Percentiles rank a stretch among this genome's conserved stretches.
Conservation (phyloP, 73 alveolate genomes). For the Paramecium pentaurelia region DNA sequence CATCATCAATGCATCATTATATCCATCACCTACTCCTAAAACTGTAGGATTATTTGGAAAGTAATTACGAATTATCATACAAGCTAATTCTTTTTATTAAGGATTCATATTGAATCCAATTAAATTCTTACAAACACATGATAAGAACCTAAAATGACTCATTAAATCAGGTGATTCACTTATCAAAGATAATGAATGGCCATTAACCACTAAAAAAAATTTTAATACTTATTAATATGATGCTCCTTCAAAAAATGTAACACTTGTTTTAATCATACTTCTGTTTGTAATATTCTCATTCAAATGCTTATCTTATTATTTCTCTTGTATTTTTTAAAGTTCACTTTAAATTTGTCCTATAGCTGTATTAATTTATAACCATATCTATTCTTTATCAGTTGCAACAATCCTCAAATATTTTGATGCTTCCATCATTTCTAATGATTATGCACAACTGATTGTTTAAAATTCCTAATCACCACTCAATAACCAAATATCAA, state of each 20-base stretch:
- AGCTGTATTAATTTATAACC: constrained; percentile 19
- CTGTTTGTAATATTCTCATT: background rate
- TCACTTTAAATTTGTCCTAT: background rate
- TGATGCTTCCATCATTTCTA: background rate
- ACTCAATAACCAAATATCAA: constrained; percentile 45
- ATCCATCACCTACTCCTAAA: constrained; percentile 59
- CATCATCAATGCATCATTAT: constrained; percentile 63
- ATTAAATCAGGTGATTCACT: background rate
- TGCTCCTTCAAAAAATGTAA: constrained; percentile 1
- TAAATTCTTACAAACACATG: constrained; percentile 41
- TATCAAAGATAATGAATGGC: constrained; percentile 8
- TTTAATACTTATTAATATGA: background rate
- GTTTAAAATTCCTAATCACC: constrained; percentile 31
- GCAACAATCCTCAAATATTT: background rate
- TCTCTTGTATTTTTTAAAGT: background rate
- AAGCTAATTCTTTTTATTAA: constrained; percentile 33
- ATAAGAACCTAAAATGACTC: constrained; percentile 43
- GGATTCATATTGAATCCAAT: constrained; percentile 61
- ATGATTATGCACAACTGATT: constrained; percentile 29
- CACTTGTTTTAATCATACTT: background rate
- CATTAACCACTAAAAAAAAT: constrained; percentile 12
- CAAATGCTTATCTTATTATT: background rate
- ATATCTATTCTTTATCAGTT: background rate
- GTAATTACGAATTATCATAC: background rate
- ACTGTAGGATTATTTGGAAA: constrained; percentile 48